Evolutionary conservation across 1,284 basidiomycete genomes (phyloP), one percentile per base, ranked within the genome.

Genomic region (Ustilago hordei): DNA sequence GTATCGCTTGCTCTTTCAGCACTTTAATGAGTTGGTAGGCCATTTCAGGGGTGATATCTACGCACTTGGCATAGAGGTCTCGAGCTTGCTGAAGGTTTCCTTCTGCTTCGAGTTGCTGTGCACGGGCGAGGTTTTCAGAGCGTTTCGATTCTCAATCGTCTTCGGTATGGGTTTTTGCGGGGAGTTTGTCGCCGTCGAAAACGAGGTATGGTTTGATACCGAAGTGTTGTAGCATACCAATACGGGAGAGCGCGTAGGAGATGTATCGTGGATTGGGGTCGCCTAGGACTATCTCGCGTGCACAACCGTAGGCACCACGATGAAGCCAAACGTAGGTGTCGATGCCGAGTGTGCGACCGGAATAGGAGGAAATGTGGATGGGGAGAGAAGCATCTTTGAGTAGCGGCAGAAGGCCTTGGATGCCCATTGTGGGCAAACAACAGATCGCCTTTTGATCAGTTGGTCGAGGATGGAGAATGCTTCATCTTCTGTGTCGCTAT

Each of bases 321-420:
- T 99, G 97, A n/a, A 99, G 89, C 96, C 96, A 98, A 55, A 96
- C 95, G 87, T 99, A 98, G 52, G 91, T 93, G 88, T 95, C 93
- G 53, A 94, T 90, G 3, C 92, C 93, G 43, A 95, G 87, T 1
- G 85, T 86, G 66, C 66, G 73, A 52, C 84, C 84, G 0, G 74
- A 69, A 60, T 80, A 79, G 56, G 64, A 61, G 34, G 76, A 73
- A 38, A 83, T 64, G 57, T 84, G 74, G 9, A 75, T 72, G 32
- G 76, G 63, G 5, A 23, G 68, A 59, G 65, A 47, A 61, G 96
- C 94, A 64, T 95, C 91, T 88, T 95, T 97, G 81, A 99, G 90
- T 36, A 96, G 90, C 32, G 95, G 94, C 38, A 99, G 88, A 41
- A 99, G 90, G n/a, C 96, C 96, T 73, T 92, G 90, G 71, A 99